Conservation (phyloP, 495 filamentous ascomycete genomes). For the Podospora conica region DNA sequence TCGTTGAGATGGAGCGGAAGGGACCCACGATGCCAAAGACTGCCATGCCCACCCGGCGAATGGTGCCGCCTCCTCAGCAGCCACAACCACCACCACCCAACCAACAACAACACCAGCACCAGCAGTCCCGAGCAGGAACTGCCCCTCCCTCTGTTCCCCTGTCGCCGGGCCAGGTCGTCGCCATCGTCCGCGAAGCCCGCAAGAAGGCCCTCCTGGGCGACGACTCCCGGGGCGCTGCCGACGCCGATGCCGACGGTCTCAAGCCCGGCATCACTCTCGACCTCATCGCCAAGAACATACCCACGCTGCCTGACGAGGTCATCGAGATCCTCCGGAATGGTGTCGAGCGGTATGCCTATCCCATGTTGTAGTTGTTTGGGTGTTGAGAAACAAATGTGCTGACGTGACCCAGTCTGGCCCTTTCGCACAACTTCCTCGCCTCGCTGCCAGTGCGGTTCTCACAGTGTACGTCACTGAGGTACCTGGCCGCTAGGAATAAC, state of each 20-base stretch:
- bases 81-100: background rate
- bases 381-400: background rate
- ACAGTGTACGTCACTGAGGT: slow-evolving; percentile 68
- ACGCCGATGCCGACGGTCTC: slow-evolving; percentile 46
- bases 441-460: slow-evolving; percentile 64
- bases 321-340: slow-evolving; percentile 74
- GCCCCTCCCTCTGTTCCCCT: slow-evolving; percentile 14
- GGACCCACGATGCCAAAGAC: slow-evolving; percentile 4
- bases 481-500: slow-evolving; percentile 75
- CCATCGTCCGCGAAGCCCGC: slow-evolving; percentile 49
- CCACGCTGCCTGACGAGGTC: slow-evolving; percentile 65
- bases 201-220: slow-evolving; percentile 47
- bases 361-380: background rate
- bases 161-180: slow-evolving; percentile 29
- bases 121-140: background rate
- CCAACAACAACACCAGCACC: background rate
- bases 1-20: background rate
- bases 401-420: slow-evolving; percentile 51
- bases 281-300: slow-evolving; percentile 65
- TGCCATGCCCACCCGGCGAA: slow-evolving; percentile 1
- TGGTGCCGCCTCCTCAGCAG: slow-evolving; percentile 6
- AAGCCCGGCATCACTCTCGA: slow-evolving; percentile 69
- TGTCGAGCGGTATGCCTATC: slow-evolving; percentile 63
- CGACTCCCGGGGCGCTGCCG: slow-evolving; percentile 48
- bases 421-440: slow-evolving; percentile 69